A percentile compares a stretch with the other conserved stretches of the same genome.
Evolutionary conservation across 1,139 yeast species (phyloP).

Genomic region (Debaryomyces subglobosus): DNA sequence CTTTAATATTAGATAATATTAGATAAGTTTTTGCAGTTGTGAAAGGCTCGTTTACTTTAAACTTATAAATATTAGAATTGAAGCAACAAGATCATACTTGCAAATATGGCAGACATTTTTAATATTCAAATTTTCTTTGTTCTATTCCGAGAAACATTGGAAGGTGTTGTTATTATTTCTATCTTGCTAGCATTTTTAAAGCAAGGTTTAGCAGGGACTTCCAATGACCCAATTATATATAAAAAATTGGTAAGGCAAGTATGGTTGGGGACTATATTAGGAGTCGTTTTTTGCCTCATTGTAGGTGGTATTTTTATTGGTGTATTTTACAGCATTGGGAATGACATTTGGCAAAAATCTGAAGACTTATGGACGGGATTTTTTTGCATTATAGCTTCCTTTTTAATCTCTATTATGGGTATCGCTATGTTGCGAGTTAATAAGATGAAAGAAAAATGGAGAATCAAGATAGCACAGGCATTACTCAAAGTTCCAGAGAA

Average conservation of each 20-base stretch:
- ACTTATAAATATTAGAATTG: too few species aligned
- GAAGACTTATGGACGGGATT: conserved; percentile 96
- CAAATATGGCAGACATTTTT: conserved; percentile 45
- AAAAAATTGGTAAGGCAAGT: conserved; percentile 70
- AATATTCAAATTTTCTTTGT: conserved; percentile 75
- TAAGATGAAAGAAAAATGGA: conserved; percentile 90
- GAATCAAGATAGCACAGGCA: conserved; percentile 83
- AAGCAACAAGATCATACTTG: background rate
- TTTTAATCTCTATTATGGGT: conserved; percentile 88
- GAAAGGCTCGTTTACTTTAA: too few species aligned
- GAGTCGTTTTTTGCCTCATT: conserved; percentile 71
- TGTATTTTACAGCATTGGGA: conserved; percentile 77
- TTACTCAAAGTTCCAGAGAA: conserved; percentile 48
- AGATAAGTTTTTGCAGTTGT: too few species aligned
- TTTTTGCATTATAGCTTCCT: conserved; percentile 78
- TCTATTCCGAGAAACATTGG: conserved; percentile 86
- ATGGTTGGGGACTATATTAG: conserved; percentile 75
- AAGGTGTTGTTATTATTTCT: conserved; percentile 87
- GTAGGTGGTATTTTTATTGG: conserved; percentile 88
- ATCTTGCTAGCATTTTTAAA: conserved; percentile 87
- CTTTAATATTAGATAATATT: too few species aligned
- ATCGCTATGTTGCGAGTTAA: conserved; percentile 88
- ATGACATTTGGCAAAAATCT: conserved; percentile 80
- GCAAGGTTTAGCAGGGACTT: conserved; percentile 69
- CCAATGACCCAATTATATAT: conserved; percentile 56